phyloP scores from a whole-genome alignment of 2,329 filamentous ascomycete genomes.

The Ramularia collo-cygni region DNA sequence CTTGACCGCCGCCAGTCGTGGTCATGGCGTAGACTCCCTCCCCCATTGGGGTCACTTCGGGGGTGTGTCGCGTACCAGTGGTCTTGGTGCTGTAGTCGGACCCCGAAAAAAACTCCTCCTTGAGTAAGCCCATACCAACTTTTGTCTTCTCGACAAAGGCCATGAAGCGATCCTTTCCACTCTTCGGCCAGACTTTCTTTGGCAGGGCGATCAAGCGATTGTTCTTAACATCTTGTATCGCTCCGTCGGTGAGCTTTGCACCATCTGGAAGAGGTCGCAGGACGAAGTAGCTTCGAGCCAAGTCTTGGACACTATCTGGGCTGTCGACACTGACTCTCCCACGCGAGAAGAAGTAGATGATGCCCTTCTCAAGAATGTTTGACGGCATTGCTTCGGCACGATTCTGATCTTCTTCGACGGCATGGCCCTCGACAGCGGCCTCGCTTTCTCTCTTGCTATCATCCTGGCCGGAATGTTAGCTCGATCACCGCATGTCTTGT shows the following conservation, averaged over 20 bases:
- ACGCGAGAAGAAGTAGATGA: constrained; percentile 87
- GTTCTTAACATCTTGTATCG: constrained; percentile 51
- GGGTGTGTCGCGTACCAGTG: constrained; percentile 57
- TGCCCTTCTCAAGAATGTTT: constrained; percentile 74
- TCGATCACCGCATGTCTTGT: neutral
- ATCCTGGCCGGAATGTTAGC: constrained; percentile 7
- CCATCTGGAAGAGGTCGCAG: constrained; percentile 64
- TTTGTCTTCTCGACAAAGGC: constrained; percentile 73
- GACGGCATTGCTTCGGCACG: constrained; percentile 48
- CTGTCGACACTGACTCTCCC: constrained; percentile 67
- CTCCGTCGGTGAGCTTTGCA: constrained; percentile 57
- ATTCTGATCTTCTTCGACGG: constrained; percentile 45
- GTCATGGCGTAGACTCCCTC: constrained; percentile 83
- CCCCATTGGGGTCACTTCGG: constrained; percentile 66
- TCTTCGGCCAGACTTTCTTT: constrained; percentile 74
- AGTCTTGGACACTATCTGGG: constrained; percentile 61
- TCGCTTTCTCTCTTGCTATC: constrained; percentile 7
- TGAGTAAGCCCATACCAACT: constrained; percentile 60
- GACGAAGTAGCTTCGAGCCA: constrained; percentile 73
- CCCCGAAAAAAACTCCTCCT: constrained; percentile 61
- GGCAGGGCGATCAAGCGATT: constrained; percentile 70
- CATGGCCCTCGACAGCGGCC: constrained; percentile 23
- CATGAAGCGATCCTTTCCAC: constrained; percentile 64
- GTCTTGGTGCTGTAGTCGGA: constrained; percentile 72
- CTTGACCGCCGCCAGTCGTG: constrained; percentile 54